Base-by-base conservation (phyloP, 495 filamentous ascomycete genomes). In the Diplogelasinospora grovesii region DNA sequence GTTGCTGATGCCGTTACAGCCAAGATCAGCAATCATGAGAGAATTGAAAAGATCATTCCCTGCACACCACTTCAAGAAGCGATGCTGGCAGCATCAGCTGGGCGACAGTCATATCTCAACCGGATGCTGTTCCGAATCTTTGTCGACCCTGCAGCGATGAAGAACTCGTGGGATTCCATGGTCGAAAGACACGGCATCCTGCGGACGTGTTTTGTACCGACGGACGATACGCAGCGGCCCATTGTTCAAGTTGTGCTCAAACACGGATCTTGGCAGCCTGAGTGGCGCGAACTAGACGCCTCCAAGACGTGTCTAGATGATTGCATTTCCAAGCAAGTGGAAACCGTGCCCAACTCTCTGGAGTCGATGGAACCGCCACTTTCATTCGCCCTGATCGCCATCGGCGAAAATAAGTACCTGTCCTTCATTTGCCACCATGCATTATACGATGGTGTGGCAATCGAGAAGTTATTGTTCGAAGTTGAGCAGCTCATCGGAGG, bases 31-130 rank as follows among this genome's bases (percentile, higher is more conserved):
- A 19, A 52, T 2, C 27, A 47, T 5, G 66, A 66, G 3, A 52
- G 54, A 10, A 36, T 84, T 5, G 49, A 74, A 29, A 60, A 56
- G 18, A 68, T 92, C 19, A 61, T 86, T 10, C 86, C 86, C 16
- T 92, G 86, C 49, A 89, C 86, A 3, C 82, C 86, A 2, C 58
- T 93, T 1, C 86, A 93, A 50, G 82, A 89, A 59, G 81, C 78
- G 7, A 92, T 90, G 83, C 66, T 93, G 6, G 76, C 72, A 10
- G 64, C 69, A n/a, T 66, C 69, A 5, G 30, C 48, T 3, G 64
- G 55, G 6, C 46, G 49, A 16, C 56, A 54, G 26, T 49, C 57
- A 8, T 71, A 73, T 37, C 56, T 53, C 28, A 73, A 73, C 41
- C 61, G 54, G 15, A 69, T 65, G 57, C 45, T 71, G 5, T 63